phyloP scores from a whole-genome alignment of 345 rosid genomes.

The Gossypium thurberi region DNA sequence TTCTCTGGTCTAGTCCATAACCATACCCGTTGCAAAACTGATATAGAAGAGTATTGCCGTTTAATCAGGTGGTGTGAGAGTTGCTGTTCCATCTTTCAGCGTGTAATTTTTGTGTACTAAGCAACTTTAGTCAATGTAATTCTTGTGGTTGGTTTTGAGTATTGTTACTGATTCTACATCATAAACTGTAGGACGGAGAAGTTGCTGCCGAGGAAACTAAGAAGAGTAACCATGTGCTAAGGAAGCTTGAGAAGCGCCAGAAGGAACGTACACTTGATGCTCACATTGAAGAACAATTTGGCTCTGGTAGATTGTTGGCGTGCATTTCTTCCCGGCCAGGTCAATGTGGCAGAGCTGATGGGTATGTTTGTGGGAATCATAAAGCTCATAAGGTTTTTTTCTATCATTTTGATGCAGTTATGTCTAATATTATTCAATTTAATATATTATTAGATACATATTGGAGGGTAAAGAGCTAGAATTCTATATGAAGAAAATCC shows the following conservation, averaged over 20 bases:
- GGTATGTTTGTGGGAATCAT: slow-evolving; percentile 22
- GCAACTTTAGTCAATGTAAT: neutral
- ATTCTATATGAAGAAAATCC: slow-evolving; percentile 33
- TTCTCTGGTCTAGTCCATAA: neutral
- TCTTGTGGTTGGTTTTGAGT: neutral
- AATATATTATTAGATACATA: slow-evolving; percentile 15
- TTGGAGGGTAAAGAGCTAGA: slow-evolving; percentile 37
- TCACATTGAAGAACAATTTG: slow-evolving; percentile 51
- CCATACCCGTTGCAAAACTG: neutral
- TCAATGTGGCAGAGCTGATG: slow-evolving; percentile 53
- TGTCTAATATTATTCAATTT: neutral
- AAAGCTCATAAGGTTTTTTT: neutral
- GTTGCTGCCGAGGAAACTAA: slow-evolving; percentile 33
- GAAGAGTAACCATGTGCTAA: slow-evolving; percentile 43
- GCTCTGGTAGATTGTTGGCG: slow-evolving; percentile 43
- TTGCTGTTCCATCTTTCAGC: neutral
- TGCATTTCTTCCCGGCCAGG: slow-evolving; percentile 53
- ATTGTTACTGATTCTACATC: neutral
- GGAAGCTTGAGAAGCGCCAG: slow-evolving; percentile 45
- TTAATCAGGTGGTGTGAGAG: neutral
- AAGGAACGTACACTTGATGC: slow-evolving; percentile 35
- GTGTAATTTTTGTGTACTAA: neutral
- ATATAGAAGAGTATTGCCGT: neutral
- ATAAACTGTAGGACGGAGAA: slow-evolving; percentile 34
- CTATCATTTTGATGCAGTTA: neutral